Base-by-base conservation (phyloP, 2,329 filamentous ascomycete species). In the Colletotrichum musae region DNA sequence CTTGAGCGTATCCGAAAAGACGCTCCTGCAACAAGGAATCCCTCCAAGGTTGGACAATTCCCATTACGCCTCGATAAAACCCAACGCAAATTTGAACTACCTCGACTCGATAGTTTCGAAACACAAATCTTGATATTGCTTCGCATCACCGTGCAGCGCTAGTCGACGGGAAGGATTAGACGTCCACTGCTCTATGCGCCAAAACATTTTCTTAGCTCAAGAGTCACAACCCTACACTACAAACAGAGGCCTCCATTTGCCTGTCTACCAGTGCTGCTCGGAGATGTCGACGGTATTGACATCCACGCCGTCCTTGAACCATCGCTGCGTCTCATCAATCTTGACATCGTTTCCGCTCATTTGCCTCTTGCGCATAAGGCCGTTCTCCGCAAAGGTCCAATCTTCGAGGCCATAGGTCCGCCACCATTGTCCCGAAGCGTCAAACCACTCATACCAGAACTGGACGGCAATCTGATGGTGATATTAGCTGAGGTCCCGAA, bases 391-490 rank as follows among this genome's bases (percentile, higher is more conserved):
- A 79, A 93, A 94, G 0, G 91, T 94, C 92, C 92, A 94, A 76
- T 94, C 91, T 76, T 94, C 92, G 12, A 97, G 86, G 0, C 94
- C 94, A 75, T 97, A 97, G 52, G 92, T 94, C n/a, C 93, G 86
- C 86, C 92, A 95, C 94, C 94, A 97, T 78, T 93, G 90, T 45
- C 92, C 91, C 2, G 85, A 74, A 7, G 81, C 80, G 75, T 95
- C 93, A 72, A 90, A 87, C 81, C 90, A 95, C 79, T 97, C 92
- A 75, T 95, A 97, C 94, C 94, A 97, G 78, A 96, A 97, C 77
- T 97, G 93, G 24, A 97, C 94, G 1, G 94, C 94, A 72, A 95
- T 95, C 80, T 89, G 54, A 32, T 24, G 13, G 4, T 6, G 10
- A 36, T 36, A 10, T 13, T 48, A 51, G 26, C 24, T 5, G 7